A percentile compares a stretch with the other conserved stretches of the same genome.
Conservation (phyloP, 139 green algal species). For the Yamagishiella unicocca region DNA sequence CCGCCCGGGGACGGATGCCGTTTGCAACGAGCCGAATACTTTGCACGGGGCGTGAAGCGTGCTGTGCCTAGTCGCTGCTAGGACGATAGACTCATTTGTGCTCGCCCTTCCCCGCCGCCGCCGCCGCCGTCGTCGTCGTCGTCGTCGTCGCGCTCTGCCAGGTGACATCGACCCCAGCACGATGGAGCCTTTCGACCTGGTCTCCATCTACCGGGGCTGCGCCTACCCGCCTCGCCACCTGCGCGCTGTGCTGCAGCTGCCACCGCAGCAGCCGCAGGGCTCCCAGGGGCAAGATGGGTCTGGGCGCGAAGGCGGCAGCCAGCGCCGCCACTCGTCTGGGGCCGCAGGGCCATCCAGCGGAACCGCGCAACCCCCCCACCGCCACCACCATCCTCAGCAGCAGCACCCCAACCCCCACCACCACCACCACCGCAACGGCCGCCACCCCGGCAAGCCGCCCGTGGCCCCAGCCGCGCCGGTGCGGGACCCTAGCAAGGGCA, state of each 20-base stretch:
- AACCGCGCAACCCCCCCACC: neutral
- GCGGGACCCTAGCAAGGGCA: neutral
- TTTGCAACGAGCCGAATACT: neutral
- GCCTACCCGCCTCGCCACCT: constrained; percentile 35
- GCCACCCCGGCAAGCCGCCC: neutral
- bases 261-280: neutral
- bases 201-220: constrained; percentile 64
- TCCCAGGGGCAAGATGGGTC: neutral
- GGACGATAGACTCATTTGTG: no score
- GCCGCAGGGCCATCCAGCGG: neutral
- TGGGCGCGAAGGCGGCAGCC: neutral
- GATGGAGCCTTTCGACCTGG: constrained; percentile 65
- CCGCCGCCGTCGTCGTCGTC: no score
- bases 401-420: neutral
- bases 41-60: no score
- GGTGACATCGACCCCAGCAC: constrained; percentile 64
- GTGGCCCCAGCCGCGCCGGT: neutral
- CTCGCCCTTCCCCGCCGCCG: no score
- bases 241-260: constrained; percentile 5
- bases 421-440: constrained; percentile 2
- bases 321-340: neutral
- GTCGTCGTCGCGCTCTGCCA: no score
- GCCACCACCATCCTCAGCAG: neutral
- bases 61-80: no score
- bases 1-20: no score